Conservation (phyloP, 768 basidiomycete species). For the Tylopilus balloui region DNA sequence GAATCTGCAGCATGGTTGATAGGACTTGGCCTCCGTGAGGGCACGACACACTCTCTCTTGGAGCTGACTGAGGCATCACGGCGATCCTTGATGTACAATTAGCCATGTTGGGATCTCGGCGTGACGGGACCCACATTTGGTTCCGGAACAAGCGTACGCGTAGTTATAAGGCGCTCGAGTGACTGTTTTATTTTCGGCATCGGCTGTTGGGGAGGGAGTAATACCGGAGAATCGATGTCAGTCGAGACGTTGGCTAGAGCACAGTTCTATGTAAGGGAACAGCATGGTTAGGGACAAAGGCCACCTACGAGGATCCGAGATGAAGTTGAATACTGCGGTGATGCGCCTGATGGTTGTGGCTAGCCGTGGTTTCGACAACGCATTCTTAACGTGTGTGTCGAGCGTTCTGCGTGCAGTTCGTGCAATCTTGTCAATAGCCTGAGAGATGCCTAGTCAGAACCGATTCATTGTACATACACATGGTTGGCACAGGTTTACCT, state of each 20-base stretch:
- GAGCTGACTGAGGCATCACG: background rate
- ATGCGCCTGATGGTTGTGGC: constrained; percentile 66
- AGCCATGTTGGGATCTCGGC: constrained; percentile 4
- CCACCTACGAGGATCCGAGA: constrained; percentile 58
- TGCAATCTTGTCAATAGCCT: constrained; percentile 70
- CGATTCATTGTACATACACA: background rate
- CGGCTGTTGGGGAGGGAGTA: constrained; percentile 28
- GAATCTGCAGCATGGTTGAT: constrained; percentile 12
- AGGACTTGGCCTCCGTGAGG: constrained; percentile 10
- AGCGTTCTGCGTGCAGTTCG: constrained; percentile 62
- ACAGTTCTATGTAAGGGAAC: constrained; percentile 11
- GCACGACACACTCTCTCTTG: constrained; percentile 1
- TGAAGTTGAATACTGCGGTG: constrained; percentile 68
- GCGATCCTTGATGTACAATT: constrained; percentile 16
- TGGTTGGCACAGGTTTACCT: constrained; percentile 37
- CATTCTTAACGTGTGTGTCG: constrained; percentile 71
- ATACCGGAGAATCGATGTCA: constrained; percentile 41
- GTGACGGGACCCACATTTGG: constrained; percentile 19
- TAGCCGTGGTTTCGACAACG: constrained; percentile 61
- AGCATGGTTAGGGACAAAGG: constrained; percentile 6
- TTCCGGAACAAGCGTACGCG: constrained; percentile 7
- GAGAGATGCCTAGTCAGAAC: constrained; percentile 11
- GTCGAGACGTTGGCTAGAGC: constrained; percentile 49
- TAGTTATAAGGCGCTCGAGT: constrained; percentile 5
- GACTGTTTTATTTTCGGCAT: constrained; percentile 12